Percentiles rank a stretch among this genome's conserved stretches.
phyloP scores from a whole-genome alignment of 2,329 filamentous ascomycete species.

The Epicoccum nigrum region DNA sequence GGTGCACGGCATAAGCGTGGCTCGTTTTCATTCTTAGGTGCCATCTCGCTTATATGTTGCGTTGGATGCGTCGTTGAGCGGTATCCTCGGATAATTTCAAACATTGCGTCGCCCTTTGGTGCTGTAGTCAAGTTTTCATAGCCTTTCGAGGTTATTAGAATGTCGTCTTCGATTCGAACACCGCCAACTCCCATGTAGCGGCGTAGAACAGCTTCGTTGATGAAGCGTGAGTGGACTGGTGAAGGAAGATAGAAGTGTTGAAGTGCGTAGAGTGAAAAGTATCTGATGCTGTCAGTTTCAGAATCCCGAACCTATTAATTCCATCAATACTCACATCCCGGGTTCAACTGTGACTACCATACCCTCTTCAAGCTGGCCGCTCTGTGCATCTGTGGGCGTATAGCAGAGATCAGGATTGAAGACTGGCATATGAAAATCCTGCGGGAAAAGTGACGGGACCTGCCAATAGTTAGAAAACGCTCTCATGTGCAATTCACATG shows the following conservation, averaged over 20 bases:
- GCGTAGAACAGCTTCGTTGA: constrained; percentile 74
- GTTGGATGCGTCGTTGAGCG: background rate
- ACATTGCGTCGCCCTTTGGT: constrained; percentile 70
- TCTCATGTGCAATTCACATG: too few species aligned
- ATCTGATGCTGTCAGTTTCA: constrained; percentile 61
- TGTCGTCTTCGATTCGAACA: constrained; percentile 74
- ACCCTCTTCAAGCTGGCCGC: constrained; percentile 54
- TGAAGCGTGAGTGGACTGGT: constrained; percentile 74
- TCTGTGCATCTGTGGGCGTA: constrained; percentile 41
- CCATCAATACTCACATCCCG: constrained; percentile 49
- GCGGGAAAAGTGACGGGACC: constrained; percentile 41
- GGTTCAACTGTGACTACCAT: constrained; percentile 65
- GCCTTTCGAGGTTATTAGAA: constrained; percentile 72
- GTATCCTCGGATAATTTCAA: constrained; percentile 57
- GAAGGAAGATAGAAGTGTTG: constrained; percentile 74
- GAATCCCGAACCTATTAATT: background rate
- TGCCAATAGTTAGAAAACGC: constrained; percentile 19
- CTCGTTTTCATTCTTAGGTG: background rate
- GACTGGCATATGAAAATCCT: constrained; percentile 41
- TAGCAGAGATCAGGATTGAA: constrained; percentile 38
- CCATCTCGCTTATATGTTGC: background rate
- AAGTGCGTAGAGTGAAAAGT: constrained; percentile 91
- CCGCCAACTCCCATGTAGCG: constrained; percentile 84
- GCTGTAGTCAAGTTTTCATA: constrained; percentile 76
- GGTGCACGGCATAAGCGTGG: constrained; percentile 32